Percentiles rank a stretch among this genome's conserved stretches.
Evolutionary conservation across 2,329 filamentous ascomycete genomes (phyloP).

Genomic region (Neurospora sp.): DNA sequence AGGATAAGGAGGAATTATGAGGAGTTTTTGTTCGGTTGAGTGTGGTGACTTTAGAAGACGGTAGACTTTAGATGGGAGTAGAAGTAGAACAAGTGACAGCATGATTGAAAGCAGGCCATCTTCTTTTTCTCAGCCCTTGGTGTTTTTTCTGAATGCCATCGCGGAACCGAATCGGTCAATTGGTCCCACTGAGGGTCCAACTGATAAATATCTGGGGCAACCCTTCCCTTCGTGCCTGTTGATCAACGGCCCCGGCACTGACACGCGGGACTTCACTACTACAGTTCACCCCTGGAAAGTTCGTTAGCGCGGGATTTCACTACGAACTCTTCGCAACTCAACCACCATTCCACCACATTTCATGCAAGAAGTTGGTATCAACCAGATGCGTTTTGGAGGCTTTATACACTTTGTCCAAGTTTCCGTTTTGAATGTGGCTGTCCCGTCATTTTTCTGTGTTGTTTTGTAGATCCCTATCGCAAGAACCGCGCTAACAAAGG

Average conservation of each 20-base stretch:
- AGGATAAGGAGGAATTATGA: constrained; percentile 66
- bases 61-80: neutral
- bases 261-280: too few species aligned
- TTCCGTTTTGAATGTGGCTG: too few species aligned
- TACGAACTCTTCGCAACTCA: too few species aligned
- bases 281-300: neutral
- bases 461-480: too few species aligned
- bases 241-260: neutral
- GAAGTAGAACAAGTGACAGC: neutral
- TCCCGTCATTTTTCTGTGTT: too few species aligned
- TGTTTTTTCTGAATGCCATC: neutral
- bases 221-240: neutral
- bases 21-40: constrained; percentile 59
- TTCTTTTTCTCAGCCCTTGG: neutral
- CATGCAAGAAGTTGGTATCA: too few species aligned
- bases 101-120: too few species aligned
- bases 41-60: neutral
- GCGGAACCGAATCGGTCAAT: neutral
- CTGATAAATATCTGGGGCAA: neutral
- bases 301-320: too few species aligned
- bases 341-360: too few species aligned
- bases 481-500: too few species aligned
- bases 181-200: neutral
- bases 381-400: too few species aligned
- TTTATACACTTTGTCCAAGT: too few species aligned